Evolutionary conservation across 768 basidiomycete species (phyloP).

Genomic region (Kwoniella botswanensis): DNA sequence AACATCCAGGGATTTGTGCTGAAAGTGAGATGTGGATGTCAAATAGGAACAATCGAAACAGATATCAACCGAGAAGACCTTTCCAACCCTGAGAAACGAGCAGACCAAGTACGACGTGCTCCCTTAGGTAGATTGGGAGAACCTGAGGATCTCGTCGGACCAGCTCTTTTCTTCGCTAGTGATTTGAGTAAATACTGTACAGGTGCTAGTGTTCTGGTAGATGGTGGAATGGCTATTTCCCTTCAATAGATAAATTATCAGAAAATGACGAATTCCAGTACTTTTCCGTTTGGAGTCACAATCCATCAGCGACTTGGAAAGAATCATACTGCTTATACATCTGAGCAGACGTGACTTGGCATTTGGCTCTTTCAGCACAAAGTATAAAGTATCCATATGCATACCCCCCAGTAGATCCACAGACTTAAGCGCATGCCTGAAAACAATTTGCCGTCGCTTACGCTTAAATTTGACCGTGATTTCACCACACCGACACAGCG

Average conservation of each 20-base stretch:
- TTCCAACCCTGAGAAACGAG: slow-evolving; percentile 65
- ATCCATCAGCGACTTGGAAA: too few relatives aligned
- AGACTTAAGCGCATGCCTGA: neutral
- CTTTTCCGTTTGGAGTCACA: too few relatives aligned
- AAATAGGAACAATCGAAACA: slow-evolving; percentile 71
- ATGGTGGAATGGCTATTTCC: slow-evolving; percentile 77
- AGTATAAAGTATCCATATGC: neutral
- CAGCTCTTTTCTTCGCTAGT: slow-evolving; percentile 74
- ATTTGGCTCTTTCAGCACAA: neutral
- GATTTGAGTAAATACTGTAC: slow-evolving; percentile 69
- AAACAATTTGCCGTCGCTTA: neutral
- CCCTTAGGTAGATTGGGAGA: slow-evolving; percentile 71
- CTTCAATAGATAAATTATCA: slow-evolving; percentile 60
- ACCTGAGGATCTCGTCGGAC: slow-evolving; percentile 75
- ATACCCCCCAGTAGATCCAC: neutral
- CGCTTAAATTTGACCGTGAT: neutral
- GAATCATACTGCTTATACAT: too few relatives aligned
- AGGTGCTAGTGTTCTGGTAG: slow-evolving; percentile 62
- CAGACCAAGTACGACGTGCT: slow-evolving; percentile 70
- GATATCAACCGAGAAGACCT: slow-evolving; percentile 80
- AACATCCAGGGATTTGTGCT: neutral
- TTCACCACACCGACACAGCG: neutral
- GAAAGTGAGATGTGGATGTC: too few relatives aligned
- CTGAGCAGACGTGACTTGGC: too few relatives aligned
- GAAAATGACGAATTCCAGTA: too few relatives aligned